Percentiles rank a stretch among this genome's conserved stretches.
These are phyloP conservation scores for Stereocaulon alpinum DNA, from an alignment of 495 filamentous ascomycete species.

Conservation along the genomic window DNA sequence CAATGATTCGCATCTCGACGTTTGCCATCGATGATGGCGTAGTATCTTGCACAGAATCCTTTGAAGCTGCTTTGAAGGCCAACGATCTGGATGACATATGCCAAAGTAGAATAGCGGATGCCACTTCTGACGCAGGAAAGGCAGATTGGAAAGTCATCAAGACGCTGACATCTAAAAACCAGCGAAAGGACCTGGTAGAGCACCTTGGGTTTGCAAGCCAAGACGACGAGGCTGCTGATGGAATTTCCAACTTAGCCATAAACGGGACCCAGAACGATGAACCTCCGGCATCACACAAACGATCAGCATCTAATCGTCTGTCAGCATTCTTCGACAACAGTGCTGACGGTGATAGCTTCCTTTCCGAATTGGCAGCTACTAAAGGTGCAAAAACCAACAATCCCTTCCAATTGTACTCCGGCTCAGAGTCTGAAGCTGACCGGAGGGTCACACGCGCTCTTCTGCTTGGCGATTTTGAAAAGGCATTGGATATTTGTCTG, in stretches of 20 bases:
- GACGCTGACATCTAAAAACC: conserved; percentile 72
- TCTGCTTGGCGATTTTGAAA: conserved; percentile 82
- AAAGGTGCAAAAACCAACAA: conserved; percentile 75
- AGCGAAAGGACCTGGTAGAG: conserved; percentile 67
- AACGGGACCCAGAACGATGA: conserved; percentile 37
- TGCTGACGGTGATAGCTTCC: conserved; percentile 69
- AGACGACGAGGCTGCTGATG: conserved; percentile 40
- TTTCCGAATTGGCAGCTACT: conserved; percentile 62
- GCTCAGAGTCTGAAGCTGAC: conserved; percentile 70
- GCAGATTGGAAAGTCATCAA: conserved; percentile 91
- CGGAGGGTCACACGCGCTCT: conserved; percentile 77
- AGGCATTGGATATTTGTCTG: conserved; percentile 77
- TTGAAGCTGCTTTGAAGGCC: conserved; percentile 70
- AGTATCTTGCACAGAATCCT: conserved; percentile 71
- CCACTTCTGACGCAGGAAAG: conserved; percentile 80
- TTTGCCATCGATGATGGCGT: conserved; percentile 85
- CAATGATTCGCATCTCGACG: conserved; percentile 69
- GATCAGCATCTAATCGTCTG: conserved; percentile 46
- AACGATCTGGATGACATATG: conserved; percentile 73
- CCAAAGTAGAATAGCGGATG: conserved; percentile 59
- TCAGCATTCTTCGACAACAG: conserved; percentile 77
- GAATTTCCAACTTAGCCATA: conserved; percentile 39
- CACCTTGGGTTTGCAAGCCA: conserved; percentile 75
- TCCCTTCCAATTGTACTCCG: conserved; percentile 76
- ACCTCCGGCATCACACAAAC: conserved; percentile 33